A percentile compares a stretch with the other conserved stretches of the same genome.
Conservation (phyloP, 176 grass and related monocot species). For the Poa pratensis region DNA sequence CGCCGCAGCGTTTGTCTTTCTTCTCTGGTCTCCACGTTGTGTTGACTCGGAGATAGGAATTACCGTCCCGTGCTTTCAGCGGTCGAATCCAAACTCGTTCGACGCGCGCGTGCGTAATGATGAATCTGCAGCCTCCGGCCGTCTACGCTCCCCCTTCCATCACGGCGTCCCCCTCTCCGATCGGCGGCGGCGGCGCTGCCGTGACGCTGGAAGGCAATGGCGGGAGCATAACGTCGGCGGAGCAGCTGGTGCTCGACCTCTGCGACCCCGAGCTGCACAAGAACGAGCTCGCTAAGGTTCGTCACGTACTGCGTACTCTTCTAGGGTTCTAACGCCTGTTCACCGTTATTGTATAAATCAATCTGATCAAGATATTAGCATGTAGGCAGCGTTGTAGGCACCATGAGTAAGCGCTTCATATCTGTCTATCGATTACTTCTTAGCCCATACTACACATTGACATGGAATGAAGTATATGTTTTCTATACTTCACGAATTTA, state of each 20-base stretch:
- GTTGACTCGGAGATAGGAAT: constrained; percentile 8
- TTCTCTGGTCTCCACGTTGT: background rate
- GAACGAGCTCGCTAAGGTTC: constrained; percentile 92
- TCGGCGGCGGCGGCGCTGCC: background rate
- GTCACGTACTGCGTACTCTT: background rate
- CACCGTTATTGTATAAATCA: background rate
- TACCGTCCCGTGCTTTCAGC: background rate
- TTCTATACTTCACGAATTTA: no score
- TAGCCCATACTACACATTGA: background rate
- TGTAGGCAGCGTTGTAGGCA: background rate
- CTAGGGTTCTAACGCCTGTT: constrained; percentile 2
- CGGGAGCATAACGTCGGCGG: constrained; percentile 72
- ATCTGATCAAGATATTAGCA: background rate
- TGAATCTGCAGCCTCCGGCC: constrained; percentile 54
- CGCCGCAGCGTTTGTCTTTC: background rate
- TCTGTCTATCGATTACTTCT: constrained; percentile 17
- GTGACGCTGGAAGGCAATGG: constrained; percentile 42
- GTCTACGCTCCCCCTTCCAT: constrained; percentile 55
- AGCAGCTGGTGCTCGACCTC: constrained; percentile 91
- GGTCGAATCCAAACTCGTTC: background rate
- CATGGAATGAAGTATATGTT: background rate
- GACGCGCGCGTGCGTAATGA: constrained; percentile 43
- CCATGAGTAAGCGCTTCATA: no score
- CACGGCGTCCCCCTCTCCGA: constrained; percentile 49
- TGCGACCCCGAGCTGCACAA: constrained; percentile 87